These are phyloP conservation scores for Ambrosiella xylebori DNA, from an alignment of 2,329 filamentous ascomycete species.

Conservation along the genomic window DNA sequence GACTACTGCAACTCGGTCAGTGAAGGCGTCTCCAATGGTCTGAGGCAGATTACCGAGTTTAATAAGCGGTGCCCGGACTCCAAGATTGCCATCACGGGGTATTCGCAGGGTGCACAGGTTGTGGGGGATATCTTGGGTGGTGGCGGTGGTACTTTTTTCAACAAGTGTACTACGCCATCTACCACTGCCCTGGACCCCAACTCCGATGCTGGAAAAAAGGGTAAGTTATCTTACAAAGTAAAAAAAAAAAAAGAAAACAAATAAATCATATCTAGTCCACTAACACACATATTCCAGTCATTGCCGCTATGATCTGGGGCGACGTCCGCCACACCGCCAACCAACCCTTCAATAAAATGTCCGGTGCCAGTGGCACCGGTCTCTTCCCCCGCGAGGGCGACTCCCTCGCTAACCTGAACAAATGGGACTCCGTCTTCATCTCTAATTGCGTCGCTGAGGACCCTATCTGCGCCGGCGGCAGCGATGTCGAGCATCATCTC, in stretches of 20 bases:
- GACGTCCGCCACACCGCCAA: constrained; percentile 21
- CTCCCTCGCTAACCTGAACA: constrained; percentile 18
- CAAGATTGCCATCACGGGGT: constrained; percentile 26
- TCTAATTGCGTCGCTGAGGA: constrained; percentile 23
- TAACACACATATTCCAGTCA: constrained; percentile 16
- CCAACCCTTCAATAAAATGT: constrained; percentile 21
- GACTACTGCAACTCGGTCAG: constrained; percentile 23
- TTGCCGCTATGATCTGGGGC: constrained; percentile 21
- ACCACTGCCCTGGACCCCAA: constrained; percentile 15
- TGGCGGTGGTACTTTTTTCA: constrained; percentile 3
- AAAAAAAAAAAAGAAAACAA: not conserved
- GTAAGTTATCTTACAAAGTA: constrained; percentile 16
- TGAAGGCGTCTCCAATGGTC: constrained; percentile 21
- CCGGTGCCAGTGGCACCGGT: constrained; percentile 16
- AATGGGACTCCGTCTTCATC: constrained; percentile 17
- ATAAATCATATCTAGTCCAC: not conserved
- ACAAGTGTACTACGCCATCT: not conserved
- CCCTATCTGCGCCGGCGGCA: constrained; percentile 23
- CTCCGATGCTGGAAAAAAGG: constrained; percentile 19
- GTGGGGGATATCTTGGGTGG: constrained; percentile 22
- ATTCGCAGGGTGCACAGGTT: constrained; percentile 22
- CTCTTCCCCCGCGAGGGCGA: constrained; percentile 19
- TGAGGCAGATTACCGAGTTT: constrained; percentile 24
- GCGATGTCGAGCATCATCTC: constrained; percentile 9
- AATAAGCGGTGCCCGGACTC: constrained; percentile 23